Conservation (phyloP, 371 early-diverging fungal species). For the Rhizopus delemar region DNA sequence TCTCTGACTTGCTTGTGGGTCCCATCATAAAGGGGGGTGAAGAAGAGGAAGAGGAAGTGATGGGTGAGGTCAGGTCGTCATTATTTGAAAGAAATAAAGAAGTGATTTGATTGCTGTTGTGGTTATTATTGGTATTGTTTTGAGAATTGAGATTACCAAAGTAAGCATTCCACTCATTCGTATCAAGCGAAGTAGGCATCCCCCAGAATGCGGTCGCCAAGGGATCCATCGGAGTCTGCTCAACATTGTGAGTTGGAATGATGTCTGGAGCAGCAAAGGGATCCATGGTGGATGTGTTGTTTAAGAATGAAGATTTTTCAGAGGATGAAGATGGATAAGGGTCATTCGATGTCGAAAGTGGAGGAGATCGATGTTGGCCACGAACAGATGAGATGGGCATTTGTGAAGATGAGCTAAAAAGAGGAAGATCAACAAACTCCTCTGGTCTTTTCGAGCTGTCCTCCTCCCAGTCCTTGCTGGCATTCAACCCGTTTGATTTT, state of each 20-base stretch:
- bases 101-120: not conserved
- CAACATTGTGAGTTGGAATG: conserved; percentile 21
- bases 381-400: conserved; percentile 25
- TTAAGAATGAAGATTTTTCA: not conserved
- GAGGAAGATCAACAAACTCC: not conserved
- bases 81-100: not conserved
- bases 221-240: conserved; percentile 17
- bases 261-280: conserved; percentile 39
- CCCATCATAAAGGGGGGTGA: conserved; percentile 8
- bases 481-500: no score
- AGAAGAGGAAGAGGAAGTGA: not conserved
- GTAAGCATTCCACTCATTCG: conserved; percentile 32
- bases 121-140: conserved; percentile 3
- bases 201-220: conserved; percentile 34
- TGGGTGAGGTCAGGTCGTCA: not conserved
- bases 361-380: conserved; percentile 5
- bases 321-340: conserved; percentile 4
- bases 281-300: conserved; percentile 22
- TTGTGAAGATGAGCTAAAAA: conserved; percentile 12
- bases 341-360: not conserved
- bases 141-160: conserved; percentile 12
- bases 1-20: not conserved
- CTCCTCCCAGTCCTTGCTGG: not conserved
- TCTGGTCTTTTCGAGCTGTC: not conserved
- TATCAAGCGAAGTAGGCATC: conserved; percentile 30